Conservation (phyloP, 805 yeast genomes). For the Debaryomyces hansenii region DNA sequence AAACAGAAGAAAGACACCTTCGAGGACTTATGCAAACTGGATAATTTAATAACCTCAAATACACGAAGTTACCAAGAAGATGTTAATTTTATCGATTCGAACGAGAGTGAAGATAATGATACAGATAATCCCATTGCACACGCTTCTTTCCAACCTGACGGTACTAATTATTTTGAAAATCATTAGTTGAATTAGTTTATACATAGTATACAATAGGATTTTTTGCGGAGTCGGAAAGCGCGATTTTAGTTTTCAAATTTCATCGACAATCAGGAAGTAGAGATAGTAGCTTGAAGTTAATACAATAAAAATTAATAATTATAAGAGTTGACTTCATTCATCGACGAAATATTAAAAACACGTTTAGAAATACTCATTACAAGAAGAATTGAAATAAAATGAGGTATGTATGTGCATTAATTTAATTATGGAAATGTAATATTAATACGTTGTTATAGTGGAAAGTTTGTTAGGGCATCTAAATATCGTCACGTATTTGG, state of each 20-base stretch:
- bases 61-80: not conserved
- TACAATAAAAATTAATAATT: too few species aligned
- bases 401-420: conserved; percentile 1
- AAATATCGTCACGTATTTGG: conserved; percentile 97
- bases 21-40: conserved; percentile 12
- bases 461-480: conserved; percentile 92
- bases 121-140: not conserved
- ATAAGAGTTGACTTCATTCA: too few species aligned
- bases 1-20: conserved; percentile 8
- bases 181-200: not conserved
- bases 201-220: not conserved
- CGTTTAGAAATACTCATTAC: not conserved
- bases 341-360: too few species aligned
- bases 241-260: not conserved
- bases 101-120: not conserved
- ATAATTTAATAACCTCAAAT: conserved; percentile 4
- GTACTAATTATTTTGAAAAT: not conserved
- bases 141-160: not conserved
- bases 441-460: conserved; percentile 39
- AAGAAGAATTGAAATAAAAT: conserved; percentile 1
- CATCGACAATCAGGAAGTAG: not conserved
- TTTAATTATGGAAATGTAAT: not conserved
- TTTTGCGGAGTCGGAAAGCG: not conserved
- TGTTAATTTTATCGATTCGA: conserved; percentile 8
- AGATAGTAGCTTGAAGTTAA: too few species aligned